Evolutionary conservation across 352 stramenopile genomes (phyloP), one percentile per base, ranked within the genome.

Genomic region (Peronospora destructor): DNA sequence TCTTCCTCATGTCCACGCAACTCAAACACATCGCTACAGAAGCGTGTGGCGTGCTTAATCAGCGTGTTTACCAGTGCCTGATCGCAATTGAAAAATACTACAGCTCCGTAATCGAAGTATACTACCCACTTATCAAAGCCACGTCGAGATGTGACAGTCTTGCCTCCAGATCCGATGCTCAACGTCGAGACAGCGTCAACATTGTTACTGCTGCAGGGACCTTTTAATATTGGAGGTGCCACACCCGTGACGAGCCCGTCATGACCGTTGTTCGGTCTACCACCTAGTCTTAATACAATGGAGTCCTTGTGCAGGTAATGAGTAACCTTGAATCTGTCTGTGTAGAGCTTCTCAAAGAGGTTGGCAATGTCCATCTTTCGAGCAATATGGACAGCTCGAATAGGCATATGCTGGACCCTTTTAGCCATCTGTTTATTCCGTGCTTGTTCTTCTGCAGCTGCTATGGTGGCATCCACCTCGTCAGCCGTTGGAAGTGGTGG

Each of bases 11-110:
- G 77, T 45, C 74, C 74, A 19, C 77, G 73, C 66, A 86, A 76
- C 38, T 88, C 78, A 34, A 89, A 89, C 32, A 80, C 75, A 52
- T 87, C 77, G 38, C 65, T 78, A 45, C 77, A 87, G 47, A 88
- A 89, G 30, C 68, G 68, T n/a, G 69, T 84, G 23, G 81, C 76
- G 48, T 89, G 78, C 40, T 87, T 86, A 33, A 80, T 81, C 12
- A 91, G 55, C 42, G 75, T 91, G 14, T 65, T 73, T 26, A 85
- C 68, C 40, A 91, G 71, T 3, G 73, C 61, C 52, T 88, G 76
- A 26, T 92, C 82, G 57, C 84, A 94, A 57, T 96, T 94, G 56
- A 96, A 93, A 65, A 96, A 96, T 39, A 96, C 85, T n/a, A 94
- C 78, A 26, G 86, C 85, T 49, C 87, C 87, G 48, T 95, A 96